These are phyloP conservation scores for Takakia lepidozioides DNA, from an alignment of 225 moss, liverwort and hornwort genomes.

Conservation along the genomic window DNA sequence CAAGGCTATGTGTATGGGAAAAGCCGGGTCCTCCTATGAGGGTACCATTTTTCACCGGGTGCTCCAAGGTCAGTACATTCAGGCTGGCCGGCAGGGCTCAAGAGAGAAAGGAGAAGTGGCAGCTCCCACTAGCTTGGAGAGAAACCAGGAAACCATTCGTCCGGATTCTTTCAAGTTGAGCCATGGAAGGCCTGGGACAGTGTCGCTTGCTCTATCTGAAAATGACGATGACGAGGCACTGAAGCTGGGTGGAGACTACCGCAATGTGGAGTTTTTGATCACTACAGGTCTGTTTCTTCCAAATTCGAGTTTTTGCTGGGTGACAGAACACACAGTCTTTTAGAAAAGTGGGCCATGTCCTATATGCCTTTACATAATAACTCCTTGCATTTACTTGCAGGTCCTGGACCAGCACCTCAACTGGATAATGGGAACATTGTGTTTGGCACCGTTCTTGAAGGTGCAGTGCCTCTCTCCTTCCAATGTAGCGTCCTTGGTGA, in stretches of 20 bases:
- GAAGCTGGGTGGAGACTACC: conserved; percentile 72
- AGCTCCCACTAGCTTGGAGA: conserved; percentile 45
- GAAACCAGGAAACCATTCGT: conserved; percentile 77
- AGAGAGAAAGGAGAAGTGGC: conserved; percentile 84
- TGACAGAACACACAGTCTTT: neutral
- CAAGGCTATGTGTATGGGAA: conserved; percentile 77
- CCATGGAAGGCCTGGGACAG: conserved; percentile 75
- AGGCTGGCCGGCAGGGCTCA: conserved; percentile 78
- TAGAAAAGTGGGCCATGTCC: no score
- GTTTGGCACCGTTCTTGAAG: conserved; percentile 89
- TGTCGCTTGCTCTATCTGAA: conserved; percentile 82
- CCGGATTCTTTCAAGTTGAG: conserved; percentile 60
- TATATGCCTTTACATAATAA: no score
- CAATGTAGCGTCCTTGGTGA: no score
- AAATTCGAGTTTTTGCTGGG: neutral
- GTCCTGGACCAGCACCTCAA: conserved; percentile 88
- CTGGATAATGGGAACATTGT: conserved; percentile 87
- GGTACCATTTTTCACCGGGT: conserved; percentile 90
- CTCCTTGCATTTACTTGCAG: conserved; percentile 13
- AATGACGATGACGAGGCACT: conserved; percentile 81
- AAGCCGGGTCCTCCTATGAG: conserved; percentile 73
- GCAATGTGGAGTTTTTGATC: conserved; percentile 95
- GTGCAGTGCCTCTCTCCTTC: no score
- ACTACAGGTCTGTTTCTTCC: conserved; percentile 55
- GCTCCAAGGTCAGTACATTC: conserved; percentile 80